A percentile compares a stretch with the other conserved stretches of the same genome.
phyloP scores from a whole-genome alignment of 176 grass and related monocot genomes.

The Rhynchospora pubera region DNA sequence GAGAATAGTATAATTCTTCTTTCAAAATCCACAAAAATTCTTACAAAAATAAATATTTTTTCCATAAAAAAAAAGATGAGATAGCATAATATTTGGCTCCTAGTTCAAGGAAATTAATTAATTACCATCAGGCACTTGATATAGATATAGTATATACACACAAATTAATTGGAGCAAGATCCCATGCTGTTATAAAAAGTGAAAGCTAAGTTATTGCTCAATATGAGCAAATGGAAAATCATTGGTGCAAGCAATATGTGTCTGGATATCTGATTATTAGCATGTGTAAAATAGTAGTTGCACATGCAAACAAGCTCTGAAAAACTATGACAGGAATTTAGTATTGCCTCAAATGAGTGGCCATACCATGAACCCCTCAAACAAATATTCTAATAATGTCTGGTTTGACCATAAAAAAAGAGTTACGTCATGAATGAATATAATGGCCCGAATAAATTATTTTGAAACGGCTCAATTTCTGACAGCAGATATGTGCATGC shows the following conservation, averaged over 20 bases:
- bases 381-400: not conserved
- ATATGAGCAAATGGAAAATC: not conserved
- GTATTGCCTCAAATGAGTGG: not conserved
- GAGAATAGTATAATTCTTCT: too few relatives aligned
- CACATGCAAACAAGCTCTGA: constrained; percentile 19
- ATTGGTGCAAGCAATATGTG: constrained; percentile 3
- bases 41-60: too few relatives aligned
- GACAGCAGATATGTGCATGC: not conserved
- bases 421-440: not conserved
- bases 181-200: not conserved
- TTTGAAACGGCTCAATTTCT: constrained; percentile 5
- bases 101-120: not conserved
- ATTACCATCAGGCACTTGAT: not conserved
- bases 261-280: not conserved
- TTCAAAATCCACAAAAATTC: too few relatives aligned
- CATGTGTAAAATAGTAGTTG: constrained; percentile 13
- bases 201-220: not conserved
- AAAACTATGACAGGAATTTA: constrained; percentile 18
- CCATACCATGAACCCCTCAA: not conserved
- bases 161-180: not conserved
- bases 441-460: not conserved
- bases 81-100: too few relatives aligned
- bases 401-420: not conserved
- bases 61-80: too few relatives aligned
- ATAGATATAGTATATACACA: not conserved